Evolutionary conservation across 176 grass and related monocot species (phyloP).

Genomic region (Carex littledalei): DNA sequence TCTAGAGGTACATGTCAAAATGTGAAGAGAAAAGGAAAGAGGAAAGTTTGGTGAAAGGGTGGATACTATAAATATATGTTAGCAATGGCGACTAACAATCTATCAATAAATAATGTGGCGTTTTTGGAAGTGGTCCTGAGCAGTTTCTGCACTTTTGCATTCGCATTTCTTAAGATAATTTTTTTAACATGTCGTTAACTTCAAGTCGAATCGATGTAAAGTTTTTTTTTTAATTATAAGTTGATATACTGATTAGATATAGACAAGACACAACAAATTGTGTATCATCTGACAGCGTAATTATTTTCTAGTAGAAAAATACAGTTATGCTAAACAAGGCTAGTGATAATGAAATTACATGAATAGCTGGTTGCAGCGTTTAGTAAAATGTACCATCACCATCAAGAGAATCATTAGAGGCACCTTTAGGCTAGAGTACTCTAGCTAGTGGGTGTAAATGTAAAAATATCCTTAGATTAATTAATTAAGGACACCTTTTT

Average conservation of each 20-base stretch:
- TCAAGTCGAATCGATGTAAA: neutral
- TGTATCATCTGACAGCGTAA: neutral
- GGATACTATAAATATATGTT: constrained; percentile 12
- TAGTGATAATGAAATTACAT: constrained; percentile 11
- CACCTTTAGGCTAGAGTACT: constrained; percentile 1
- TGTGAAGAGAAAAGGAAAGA: constrained; percentile 2
- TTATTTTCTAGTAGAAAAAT: neutral
- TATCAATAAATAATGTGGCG: neutral
- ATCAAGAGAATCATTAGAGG: neutral
- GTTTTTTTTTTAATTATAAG: neutral
- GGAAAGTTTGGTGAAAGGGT: constrained; percentile 21
- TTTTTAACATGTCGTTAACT: neutral
- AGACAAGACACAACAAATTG: neutral
- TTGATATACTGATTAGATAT: neutral
- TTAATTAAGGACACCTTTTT: neutral
- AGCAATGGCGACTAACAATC: constrained; percentile 4
- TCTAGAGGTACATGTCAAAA: neutral
- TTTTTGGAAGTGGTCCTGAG: neutral
- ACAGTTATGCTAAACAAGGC: neutral
- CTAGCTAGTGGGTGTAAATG: neutral
- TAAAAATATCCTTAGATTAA: neutral
- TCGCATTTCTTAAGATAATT: neutral
- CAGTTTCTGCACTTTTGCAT: neutral
- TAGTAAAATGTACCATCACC: neutral
- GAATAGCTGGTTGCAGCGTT: neutral